Evolutionary conservation across 2,329 filamentous ascomycete species (phyloP).

Genomic region (Berkeleyomyces basicola): DNA sequence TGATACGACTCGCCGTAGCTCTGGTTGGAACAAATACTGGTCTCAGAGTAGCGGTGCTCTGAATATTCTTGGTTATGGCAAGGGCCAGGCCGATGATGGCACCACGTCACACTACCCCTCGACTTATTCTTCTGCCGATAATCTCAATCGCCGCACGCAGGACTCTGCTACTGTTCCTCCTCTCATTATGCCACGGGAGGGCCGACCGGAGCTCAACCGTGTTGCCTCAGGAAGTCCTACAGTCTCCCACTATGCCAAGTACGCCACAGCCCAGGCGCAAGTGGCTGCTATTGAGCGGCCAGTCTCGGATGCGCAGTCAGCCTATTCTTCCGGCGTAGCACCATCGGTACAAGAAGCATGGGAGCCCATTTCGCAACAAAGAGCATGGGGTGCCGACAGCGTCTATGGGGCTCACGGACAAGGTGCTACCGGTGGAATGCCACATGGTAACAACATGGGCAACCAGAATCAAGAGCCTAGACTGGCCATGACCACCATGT

Average conservation of each 20-base stretch:
- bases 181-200: constrained; percentile 41
- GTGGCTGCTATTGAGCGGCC: constrained; percentile 45
- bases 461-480: background rate
- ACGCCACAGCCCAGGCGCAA: constrained; percentile 32
- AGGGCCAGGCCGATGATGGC: constrained; percentile 30
- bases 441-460: background rate
- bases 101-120: constrained; percentile 35
- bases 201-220: constrained; percentile 43
- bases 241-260: constrained; percentile 40
- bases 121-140: constrained; percentile 30
- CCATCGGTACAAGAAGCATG: constrained; percentile 44
- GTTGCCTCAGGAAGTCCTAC: constrained; percentile 56
- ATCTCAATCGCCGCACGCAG: constrained; percentile 36
- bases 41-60: constrained; percentile 51
- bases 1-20: constrained; percentile 39
- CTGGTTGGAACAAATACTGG: constrained; percentile 65
- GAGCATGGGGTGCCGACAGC: constrained; percentile 33
- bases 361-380: constrained; percentile 30
- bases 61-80: constrained; percentile 45
- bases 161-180: constrained; percentile 57
- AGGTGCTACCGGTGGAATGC: constrained; percentile 11
- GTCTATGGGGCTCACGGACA: constrained; percentile 22
- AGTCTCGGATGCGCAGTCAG: constrained; percentile 33
- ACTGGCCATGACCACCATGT: constrained; percentile 19
- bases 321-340: constrained; percentile 48